Evolutionary conservation across 176 grass and related monocot species (phyloP), one percentile per base, ranked within the genome.

Genomic region (Avena sativa): DNA sequence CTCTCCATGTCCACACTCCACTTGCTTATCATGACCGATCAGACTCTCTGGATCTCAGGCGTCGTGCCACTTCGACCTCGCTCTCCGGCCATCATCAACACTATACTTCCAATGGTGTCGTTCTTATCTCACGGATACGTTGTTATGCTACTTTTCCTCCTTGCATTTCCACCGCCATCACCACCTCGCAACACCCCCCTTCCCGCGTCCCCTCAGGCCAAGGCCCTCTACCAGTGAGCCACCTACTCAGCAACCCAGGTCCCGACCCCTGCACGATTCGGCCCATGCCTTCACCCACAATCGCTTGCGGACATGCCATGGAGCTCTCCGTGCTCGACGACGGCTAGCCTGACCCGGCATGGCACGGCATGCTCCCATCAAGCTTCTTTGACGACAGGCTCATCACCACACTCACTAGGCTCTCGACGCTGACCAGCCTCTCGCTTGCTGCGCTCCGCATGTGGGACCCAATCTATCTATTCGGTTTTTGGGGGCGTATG

Each of bases 351-450:
- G 76, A 69, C 25, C 30, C 86, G 7, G 23, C 74, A 1, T 89
- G 89, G 89, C 82, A 17, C 32, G 48, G 21, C 20, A 51, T 87
- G 19, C 88, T 92, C 9, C 84, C 93, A 0, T 8, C 90, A 20
- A 72, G 25, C 86, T 95, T 95, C 93, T 98, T 93, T 68, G 68
- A 87, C 74, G 89, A 94, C 17, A 87, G 93, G 56, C 81, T 98
- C 52, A 96, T 96, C 89, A 94, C 93, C 76, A 95, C 96, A 50
- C 93, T 98, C 56, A 48, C 92, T 2, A 44, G 82, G 4, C 43
- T 98, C 38, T 91, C 92, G 0, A 47, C 79, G 25, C 81, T 98
- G 1, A 55, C 90, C 5, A 30, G 70, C 1, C 85, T 98, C 62
- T 80, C 82, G 9, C 91, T 98, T 34, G 91, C 92, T 17, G 59